Evolutionary conservation across 2,329 filamentous ascomycete genomes (phyloP), one percentile per base, ranked within the genome.

Genomic region (Didymella pinodella): DNA sequence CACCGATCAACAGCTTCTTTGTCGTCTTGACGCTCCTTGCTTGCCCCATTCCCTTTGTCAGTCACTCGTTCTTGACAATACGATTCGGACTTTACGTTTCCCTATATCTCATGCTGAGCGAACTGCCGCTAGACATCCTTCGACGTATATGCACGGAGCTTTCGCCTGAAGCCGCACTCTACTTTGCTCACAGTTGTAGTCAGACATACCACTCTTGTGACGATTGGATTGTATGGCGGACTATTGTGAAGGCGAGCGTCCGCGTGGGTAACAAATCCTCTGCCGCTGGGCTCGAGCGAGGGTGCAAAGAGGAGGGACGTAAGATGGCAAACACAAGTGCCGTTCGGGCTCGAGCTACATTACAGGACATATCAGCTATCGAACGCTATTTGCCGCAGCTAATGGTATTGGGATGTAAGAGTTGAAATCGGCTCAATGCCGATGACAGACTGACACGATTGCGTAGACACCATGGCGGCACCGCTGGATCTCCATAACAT

Each of bases 141-240:
- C 61, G 53, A 36, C 57, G 32, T 32, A 58, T 61, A 48, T 38
- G 36, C 46, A 34, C 50, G 14, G 11, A 52, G 5, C 54, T 61
- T 2, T 47, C 57, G 3, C 58, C 57, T 14, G 52, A 57, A 25
- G 28, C 57, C 38, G 50, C 57, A 1, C 54, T 63, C 12, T 32
- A 20, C 22, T 55, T 61, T 32, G 28, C 58, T 28, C 57, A 57
- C 26, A 60, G 57, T n/a, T 60, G 57, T 12, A 54, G 47, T 7
- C 28, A 51, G 20, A 63, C 54, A 14, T 47, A 61, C 43, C 43
- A 46, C 22, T 47, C 47, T 34, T 60, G 50, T 28, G 46, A 61
- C 32, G 61, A 63, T 32, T 63, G 49, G 57, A 48, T 36, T 14
- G 26, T 54, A 51, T 63, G 61, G 57, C 57, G 54, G 14, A 49